Base-by-base conservation (phyloP, 352 stramenopile genomes). In the Phytopythium montanum region DNA sequence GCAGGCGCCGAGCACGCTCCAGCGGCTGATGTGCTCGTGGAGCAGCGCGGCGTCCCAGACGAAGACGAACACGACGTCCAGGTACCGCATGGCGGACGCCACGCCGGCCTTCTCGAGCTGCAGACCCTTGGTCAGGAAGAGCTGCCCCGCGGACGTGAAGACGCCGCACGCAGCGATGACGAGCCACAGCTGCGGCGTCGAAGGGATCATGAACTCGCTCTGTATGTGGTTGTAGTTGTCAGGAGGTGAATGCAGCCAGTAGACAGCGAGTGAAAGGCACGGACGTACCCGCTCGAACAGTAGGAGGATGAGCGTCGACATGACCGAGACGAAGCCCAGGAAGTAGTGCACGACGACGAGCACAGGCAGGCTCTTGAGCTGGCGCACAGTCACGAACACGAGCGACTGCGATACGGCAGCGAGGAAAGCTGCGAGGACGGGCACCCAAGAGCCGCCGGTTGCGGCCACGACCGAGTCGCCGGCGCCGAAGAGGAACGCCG, bases 261-360 rank as follows among this genome's bases (percentile, higher is more conserved):
- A 38, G 19, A 42, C 33, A 28, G 61, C 19, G 39, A 56, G 8
- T 46, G 44, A 26, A 34, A 3, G 16, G 7, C 34, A 68, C 68
- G 7, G 29, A 68, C 68, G 42, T 66, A 86, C 76, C 63, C 62
- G 65, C 54, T 88, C 60, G n/a, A 90, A 66, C 21, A 90, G 12
- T 1, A 62, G 55, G 46, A 93, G 79, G 64, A 82, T 88, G 2
- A 80, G 13, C 19, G 76, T 48, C 57, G 85, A 86, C 25, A 64
- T 54, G 18, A 75, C 28, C 25, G 74, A 64, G 51, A 71, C 88
- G 34, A 82, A 84, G 1, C 90, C 64, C 78, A 94, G 81, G 31
- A 92, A 92, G 67, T 94, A 92, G 70, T 94, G 76, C 25, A 91
- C 65, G 28, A 94, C 75, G 28, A 91, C 79, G 50, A 76, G 70